Evolutionary conservation across 2,329 filamentous ascomycete species (phyloP).

Genomic region (Alternaria sp.): DNA sequence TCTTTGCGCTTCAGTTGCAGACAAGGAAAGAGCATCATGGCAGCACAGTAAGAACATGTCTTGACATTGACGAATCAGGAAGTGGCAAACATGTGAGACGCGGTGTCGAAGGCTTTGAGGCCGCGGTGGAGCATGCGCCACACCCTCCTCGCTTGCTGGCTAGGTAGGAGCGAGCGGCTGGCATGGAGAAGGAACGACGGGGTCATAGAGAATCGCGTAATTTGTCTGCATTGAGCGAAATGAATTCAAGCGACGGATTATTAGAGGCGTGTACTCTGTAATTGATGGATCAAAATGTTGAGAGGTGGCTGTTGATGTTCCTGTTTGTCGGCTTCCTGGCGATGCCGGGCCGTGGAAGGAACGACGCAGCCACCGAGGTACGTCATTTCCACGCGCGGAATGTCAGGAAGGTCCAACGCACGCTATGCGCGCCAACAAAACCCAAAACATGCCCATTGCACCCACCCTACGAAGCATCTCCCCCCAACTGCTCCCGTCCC

Average conservation of each 20-base stretch:
- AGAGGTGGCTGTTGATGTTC: background rate
- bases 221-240: background rate
- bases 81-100: conserved; percentile 18
- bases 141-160: background rate
- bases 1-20: background rate
- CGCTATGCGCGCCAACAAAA: conserved; percentile 30
- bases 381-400: conserved; percentile 26
- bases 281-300: background rate
- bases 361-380: background rate
- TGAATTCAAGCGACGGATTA: background rate
- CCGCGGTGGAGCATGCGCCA: conserved; percentile 17
- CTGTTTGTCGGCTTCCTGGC: background rate
- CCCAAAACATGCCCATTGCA: conserved; percentile 10
- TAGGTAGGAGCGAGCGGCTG: background rate
- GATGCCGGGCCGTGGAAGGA: background rate
- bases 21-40: conserved; percentile 18
- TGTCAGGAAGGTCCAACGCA: conserved; percentile 27
- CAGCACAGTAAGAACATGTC: conserved; percentile 18
- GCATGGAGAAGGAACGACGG: background rate
- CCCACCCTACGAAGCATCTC: conserved; percentile 4
- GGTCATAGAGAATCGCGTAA: background rate
- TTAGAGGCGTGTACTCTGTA: background rate
- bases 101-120: conserved; percentile 13
- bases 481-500: conserved; percentile 1
- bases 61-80: conserved; percentile 29